phyloP scores from a whole-genome alignment of 2,329 filamentous ascomycete species.

The Penicillium sp. region DNA sequence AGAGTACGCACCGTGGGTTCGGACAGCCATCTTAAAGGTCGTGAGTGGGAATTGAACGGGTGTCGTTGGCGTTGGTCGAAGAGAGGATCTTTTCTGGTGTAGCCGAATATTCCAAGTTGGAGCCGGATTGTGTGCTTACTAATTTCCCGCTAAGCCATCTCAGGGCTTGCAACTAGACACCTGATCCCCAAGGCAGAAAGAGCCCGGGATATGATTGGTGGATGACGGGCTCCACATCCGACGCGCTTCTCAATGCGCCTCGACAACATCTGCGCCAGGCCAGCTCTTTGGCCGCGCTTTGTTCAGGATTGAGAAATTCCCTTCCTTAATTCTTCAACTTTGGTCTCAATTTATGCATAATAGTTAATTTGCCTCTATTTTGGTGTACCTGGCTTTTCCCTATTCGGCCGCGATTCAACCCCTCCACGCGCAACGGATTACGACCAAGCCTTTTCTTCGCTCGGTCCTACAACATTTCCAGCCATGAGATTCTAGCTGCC shows the following conservation, averaged over 20 bases:
- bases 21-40: constrained; percentile 29
- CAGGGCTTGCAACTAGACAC: constrained; percentile 12
- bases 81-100: constrained; percentile 20
- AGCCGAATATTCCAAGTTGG: constrained; percentile 21
- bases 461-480: background rate
- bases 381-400: no score
- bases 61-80: constrained; percentile 27
- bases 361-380: background rate
- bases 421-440: background rate
- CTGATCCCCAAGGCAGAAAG: background rate
- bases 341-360: background rate
- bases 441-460: background rate
- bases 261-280: background rate
- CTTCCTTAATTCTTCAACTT: no score
- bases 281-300: background rate
- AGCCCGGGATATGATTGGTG: background rate
- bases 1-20: constrained; percentile 23
- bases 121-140: constrained; percentile 28
- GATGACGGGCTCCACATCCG: background rate
- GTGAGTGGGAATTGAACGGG: constrained; percentile 24
- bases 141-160: constrained; percentile 18
- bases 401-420: background rate
- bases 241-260: background rate
- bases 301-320: no score
- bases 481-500: background rate